Conservation (phyloP, 768 basidiomycete species). For the Ramaria rubella region DNA sequence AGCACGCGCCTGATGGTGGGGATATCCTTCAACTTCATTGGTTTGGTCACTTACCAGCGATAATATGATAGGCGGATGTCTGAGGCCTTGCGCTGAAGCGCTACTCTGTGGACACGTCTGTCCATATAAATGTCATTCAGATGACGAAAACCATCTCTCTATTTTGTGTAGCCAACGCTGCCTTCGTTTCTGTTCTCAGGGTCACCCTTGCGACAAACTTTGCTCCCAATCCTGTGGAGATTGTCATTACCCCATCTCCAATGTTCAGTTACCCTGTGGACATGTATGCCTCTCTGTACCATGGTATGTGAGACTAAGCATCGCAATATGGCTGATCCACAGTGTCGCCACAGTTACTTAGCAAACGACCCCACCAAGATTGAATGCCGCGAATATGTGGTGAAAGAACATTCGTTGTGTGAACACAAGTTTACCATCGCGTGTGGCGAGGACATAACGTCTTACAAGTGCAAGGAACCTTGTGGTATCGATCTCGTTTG, state of each 20-base stretch:
- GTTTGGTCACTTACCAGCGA: neutral
- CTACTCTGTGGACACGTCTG: constrained; percentile 61
- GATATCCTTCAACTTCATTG: neutral
- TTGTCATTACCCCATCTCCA: constrained; percentile 41
- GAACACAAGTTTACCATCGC: constrained; percentile 44
- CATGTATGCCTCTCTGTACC: constrained; percentile 38
- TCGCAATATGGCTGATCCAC: neutral
- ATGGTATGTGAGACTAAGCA: constrained; percentile 37
- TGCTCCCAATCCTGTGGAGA: constrained; percentile 49
- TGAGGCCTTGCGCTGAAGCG: constrained; percentile 45
- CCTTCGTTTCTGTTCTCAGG: constrained; percentile 42
- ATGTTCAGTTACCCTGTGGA: constrained; percentile 52
- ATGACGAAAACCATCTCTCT: constrained; percentile 46
- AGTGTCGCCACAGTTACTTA: constrained; percentile 36
- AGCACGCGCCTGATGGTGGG: constrained; percentile 52
- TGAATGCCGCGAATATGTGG: constrained; percentile 37
- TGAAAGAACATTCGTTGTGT: constrained; percentile 42
- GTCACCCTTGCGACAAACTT: constrained; percentile 50
- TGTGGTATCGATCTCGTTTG: constrained; percentile 46
- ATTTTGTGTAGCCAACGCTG: constrained; percentile 45
- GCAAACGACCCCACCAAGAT: constrained; percentile 40
- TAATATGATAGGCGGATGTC: constrained; percentile 46
- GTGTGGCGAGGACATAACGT: constrained; percentile 41
- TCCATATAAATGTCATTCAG: constrained; percentile 60
- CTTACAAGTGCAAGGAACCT: constrained; percentile 30